Percentiles rank a stretch among this genome's conserved stretches.
Evolutionary conservation across 495 filamentous ascomycete species (phyloP).

Genomic region (Sporormia fimetaria): DNA sequence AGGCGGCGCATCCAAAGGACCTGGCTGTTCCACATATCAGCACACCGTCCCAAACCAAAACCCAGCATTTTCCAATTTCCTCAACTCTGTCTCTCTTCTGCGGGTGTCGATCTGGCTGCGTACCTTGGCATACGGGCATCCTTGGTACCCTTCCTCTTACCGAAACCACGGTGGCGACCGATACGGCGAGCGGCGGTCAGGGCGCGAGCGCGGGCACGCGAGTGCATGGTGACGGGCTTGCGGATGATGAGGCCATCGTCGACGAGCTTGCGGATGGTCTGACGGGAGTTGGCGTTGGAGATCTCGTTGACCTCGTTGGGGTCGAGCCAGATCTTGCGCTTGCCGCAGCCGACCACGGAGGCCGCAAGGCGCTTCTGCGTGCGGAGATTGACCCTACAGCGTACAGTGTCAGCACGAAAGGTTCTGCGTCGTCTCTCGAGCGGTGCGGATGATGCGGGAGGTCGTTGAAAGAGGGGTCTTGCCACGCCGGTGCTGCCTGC

Average conservation of each 20-base stretch:
- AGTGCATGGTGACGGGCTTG: slow-evolving; percentile 99
- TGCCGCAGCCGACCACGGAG: slow-evolving; percentile 92
- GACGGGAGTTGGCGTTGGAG: slow-evolving; percentile 99
- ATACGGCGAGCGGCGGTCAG: slow-evolving; percentile 79
- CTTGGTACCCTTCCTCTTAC: slow-evolving; percentile 99
- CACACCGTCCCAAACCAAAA: slow-evolving; percentile 10
- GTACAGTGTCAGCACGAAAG: slow-evolving; percentile 17
- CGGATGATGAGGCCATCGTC: slow-evolving; percentile 99
- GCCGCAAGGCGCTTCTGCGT: slow-evolving; percentile 99
- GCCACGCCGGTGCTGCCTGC: slow-evolving; percentile 4
- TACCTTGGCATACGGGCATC: slow-evolving; percentile 99
- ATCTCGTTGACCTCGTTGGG: slow-evolving; percentile 99
- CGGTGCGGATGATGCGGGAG: slow-evolving; percentile 3
- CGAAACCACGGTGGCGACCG: slow-evolving; percentile 94
- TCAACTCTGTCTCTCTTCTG: slow-evolving; percentile 1
- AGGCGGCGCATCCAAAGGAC: slow-evolving; percentile 99
- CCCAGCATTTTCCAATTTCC: slow-evolving; percentile 5
- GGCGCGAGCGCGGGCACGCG: slow-evolving; percentile 84
- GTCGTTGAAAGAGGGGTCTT: slow-evolving; percentile 15
- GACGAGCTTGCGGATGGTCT: slow-evolving; percentile 99
- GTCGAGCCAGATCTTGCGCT: slow-evolving; percentile 99
- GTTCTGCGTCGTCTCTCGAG: not conserved
- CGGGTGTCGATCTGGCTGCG: slow-evolving; percentile 25
- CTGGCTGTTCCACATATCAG: slow-evolving; percentile 46
- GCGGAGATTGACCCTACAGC: slow-evolving; percentile 91